Evolutionary conservation across 495 filamentous ascomycete genomes (phyloP), one percentile per base, ranked within the genome.

Genomic region (Aspergillus egyptiacus): DNA sequence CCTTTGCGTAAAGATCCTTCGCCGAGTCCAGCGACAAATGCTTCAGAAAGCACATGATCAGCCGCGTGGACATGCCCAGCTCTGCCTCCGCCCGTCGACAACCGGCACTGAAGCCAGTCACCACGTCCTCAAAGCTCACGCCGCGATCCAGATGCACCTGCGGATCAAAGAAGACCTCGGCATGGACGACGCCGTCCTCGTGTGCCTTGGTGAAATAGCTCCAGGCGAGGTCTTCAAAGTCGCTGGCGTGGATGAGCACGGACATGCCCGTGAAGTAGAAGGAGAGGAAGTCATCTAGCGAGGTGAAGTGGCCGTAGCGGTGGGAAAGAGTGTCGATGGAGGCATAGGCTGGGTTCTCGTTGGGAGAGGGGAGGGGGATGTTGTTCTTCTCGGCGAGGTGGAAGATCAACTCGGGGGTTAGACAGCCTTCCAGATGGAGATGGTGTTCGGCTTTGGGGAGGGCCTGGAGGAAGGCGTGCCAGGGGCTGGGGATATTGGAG

Each of bases 361-460:
- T 35, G 25, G 65, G 52, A 5, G 53, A 40, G 22, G 85, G 84
- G 13, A 90, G 74, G 2, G 68, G 18, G 41, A 90, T 74, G 13
- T 65, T 61, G 68, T 90, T 87, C 50, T 73, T 75, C 10, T 63
- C 57, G 1, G 86, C 83, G 25, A 91, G 79, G 15, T 68, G 48
- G 71, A 90, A 89, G 53, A 89, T 81, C 15, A 87, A 69, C 33
- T 72, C 63, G 11, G 85, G 83, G 18, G 78, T 77, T 18, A 90
- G 71, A 14, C 82, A 80, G 40, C 86, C 86, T 60, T 87, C 85
- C 5, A 89, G 71, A 56, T 89, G 86, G 43, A 89, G 76, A 61
- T 93, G 86, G 60, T 89, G 86, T 54, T 90, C 87, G 65, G 78
- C 84, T 73, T 87, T 90, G 31, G 86, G 86, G 20, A 90, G 77